Base-by-base conservation (phyloP, 1,284 basidiomycete genomes). In the Gomphus bonarii region DNA sequence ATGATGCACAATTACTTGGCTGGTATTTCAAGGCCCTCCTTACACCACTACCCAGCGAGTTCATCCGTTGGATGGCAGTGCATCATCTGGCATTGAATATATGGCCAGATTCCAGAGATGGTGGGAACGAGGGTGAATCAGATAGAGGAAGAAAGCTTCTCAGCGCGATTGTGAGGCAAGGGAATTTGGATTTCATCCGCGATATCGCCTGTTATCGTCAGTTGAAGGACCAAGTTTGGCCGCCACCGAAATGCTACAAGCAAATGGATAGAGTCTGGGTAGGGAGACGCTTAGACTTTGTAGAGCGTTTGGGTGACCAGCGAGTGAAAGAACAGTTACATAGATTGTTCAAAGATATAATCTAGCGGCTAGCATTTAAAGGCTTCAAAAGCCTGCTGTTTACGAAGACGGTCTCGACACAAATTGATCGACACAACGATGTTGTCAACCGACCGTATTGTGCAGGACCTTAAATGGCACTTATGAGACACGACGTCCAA, bases 11-110 rank as follows among this genome's bases (percentile, higher is more conserved):
- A 58, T 73, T 95, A 57, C 66, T 95, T 7, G 74, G 79, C 1
- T 76, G 78, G 38, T 85, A 84, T 63, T 70, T 85, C 22, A 71
- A 75, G 11, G 75, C 76, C 22, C 70, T 80, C 14, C 57, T 31
- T 59, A 61, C 28, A 64, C 62, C 35, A 65, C 77, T 63, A 64
- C 70, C 46, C 66, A 72, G 77, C 3, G 85, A 79, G 0, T 87
- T 95, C 66, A 65, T 92, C 60, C 76, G 79, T 55, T 70, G 81
- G 50, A 69, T 95, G 3, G 91, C 90, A 0, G 64, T 88, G 3
- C 90, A 94, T 66, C 93, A 97, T 65, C 68, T 95, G 22, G 82
- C 90, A 6, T 77, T 74, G 48, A 82, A 76, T 61, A 79, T 93
- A 42, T 94, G 91, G 91, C 73, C 71, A 2, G 85, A 88, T 65